A percentile compares a stretch with the other conserved stretches of the same genome.
These are phyloP conservation scores for Globisporangium middletonii DNA, from an alignment of 352 stramenopile species.

Conservation along the genomic window DNA sequence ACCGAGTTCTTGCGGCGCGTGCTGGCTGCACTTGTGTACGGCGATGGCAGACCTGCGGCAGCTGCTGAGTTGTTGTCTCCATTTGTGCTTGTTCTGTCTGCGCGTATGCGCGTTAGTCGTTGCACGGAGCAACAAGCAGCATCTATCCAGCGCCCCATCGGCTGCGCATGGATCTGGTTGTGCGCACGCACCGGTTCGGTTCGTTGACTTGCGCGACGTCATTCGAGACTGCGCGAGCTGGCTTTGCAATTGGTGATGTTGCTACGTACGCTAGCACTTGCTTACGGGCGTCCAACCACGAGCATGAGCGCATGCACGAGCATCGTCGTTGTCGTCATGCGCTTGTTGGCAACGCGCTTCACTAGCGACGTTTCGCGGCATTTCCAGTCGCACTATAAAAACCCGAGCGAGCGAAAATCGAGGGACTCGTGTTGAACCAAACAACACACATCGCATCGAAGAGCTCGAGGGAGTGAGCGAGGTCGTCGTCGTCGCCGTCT, in stretches of 20 bases:
- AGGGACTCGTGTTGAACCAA: no score
- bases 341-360: neutral
- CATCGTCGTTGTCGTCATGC: neutral
- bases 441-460: no score
- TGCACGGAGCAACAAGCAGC: neutral
- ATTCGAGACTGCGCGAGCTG: neutral
- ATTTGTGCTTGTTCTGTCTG: neutral
- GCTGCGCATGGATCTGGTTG: no score
- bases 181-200: constrained; percentile 3
- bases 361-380: no score
- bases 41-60: neutral
- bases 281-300: neutral
- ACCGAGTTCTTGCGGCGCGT: constrained; percentile 4
- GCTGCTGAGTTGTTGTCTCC: neutral
- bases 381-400: no score
- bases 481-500: no score
- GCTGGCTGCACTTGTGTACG: neutral
- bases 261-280: neutral
- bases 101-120: neutral
- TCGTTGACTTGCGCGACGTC: constrained; percentile 7
- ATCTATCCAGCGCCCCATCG: no score
- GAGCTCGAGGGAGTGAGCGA: no score
- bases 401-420: no score
- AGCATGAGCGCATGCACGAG: neutral
- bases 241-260: neutral